Evolutionary conservation across 2,329 filamentous ascomycete species (phyloP).

Genomic region (Colletotrichum theobromicola): DNA sequence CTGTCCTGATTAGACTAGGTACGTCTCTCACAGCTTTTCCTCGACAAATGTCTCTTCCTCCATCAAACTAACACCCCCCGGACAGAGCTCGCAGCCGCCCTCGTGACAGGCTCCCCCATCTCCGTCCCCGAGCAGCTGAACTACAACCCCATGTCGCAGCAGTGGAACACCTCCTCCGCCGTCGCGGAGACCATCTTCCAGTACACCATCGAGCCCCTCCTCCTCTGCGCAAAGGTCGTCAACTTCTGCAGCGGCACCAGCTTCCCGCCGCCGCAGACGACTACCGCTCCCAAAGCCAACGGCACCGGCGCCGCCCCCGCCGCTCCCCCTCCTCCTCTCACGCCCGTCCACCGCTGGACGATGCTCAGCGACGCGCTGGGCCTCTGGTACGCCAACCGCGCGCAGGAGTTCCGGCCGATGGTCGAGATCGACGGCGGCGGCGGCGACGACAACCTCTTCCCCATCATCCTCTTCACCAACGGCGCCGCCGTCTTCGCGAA

Average conservation of each 20-base stretch:
- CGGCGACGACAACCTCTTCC: slow-evolving; percentile 35
- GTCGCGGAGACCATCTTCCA: slow-evolving; percentile 24
- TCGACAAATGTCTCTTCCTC: background rate
- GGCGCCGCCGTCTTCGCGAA: slow-evolving; percentile 52
- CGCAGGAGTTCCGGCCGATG: slow-evolving; percentile 37
- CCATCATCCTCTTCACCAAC: slow-evolving; percentile 41
- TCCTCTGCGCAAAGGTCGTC: slow-evolving; percentile 38
- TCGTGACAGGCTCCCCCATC: slow-evolving; percentile 30
- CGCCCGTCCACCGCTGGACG: slow-evolving; percentile 33
- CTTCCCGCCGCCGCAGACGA: slow-evolving; percentile 27
- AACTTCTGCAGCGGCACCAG: slow-evolving; percentile 33
- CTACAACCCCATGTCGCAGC: background rate
- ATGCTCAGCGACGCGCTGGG: slow-evolving; percentile 33
- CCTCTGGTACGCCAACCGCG: slow-evolving; percentile 36
- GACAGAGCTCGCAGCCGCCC: slow-evolving; percentile 32
- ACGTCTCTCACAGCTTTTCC: background rate
- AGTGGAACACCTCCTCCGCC: background rate
- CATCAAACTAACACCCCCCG: background rate
- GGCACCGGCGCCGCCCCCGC: too few species aligned
- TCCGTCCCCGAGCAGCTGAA: slow-evolving; percentile 28
- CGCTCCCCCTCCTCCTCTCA: background rate
- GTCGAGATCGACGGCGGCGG: slow-evolving; percentile 37
- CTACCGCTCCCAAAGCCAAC: background rate
- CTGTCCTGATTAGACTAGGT: slow-evolving; percentile 31
- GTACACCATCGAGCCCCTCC: slow-evolving; percentile 29